Base-by-base conservation (phyloP, 495 filamentous ascomycete species). In the Copromyces sp. region DNA sequence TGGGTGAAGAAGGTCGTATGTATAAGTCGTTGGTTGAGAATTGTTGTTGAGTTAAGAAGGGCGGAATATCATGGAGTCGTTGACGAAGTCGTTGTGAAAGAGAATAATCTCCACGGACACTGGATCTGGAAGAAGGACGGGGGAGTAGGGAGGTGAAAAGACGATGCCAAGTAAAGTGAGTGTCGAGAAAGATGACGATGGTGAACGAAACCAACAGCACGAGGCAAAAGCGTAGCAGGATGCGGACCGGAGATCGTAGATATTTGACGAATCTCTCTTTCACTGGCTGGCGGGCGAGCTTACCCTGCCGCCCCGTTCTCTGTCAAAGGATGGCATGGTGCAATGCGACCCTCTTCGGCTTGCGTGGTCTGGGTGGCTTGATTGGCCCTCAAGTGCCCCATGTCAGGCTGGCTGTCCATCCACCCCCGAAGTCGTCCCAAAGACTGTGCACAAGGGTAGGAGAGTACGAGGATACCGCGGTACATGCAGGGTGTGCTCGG, bases 341-440 rank as follows among this genome's bases (percentile, higher is more conserved):
- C 75, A 73, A 70, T 44, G 61, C 42, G 69, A 77, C 75, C 68
- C 73, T 77, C 73, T 74, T 45, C 72, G 75, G 73, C 76, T 78
- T 77, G 79, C 77, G 77, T 76, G 78, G 78, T 76, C 73, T 76
- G 74, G 75, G 75, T 71, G 74, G 78, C 74, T 75, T 78, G 79
- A 81, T 81, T 81, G 79, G 78, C 69, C 73, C 68, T 45, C 41
- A 37, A 70, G 68, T 42, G 70, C 65, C 77, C 77, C 78, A 76
- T 80, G 78, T 77, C 78, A 80, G 76, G 73, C 76, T 70, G 69
- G 75, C 65, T 53, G 20, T 53, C 45, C 53, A 32, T 65, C 7
- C 53, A 65, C 29, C 53, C 45, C 70, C 42, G 70, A 35, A 35
- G 42, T 68, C 42, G 39, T 71, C 44, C 32, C 42, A 59, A 70